A percentile compares a stretch with the other conserved stretches of the same genome.
These are phyloP conservation scores for Jacaranda copaia DNA, from an alignment of 257 asterid genomes.

Conservation along the genomic window DNA sequence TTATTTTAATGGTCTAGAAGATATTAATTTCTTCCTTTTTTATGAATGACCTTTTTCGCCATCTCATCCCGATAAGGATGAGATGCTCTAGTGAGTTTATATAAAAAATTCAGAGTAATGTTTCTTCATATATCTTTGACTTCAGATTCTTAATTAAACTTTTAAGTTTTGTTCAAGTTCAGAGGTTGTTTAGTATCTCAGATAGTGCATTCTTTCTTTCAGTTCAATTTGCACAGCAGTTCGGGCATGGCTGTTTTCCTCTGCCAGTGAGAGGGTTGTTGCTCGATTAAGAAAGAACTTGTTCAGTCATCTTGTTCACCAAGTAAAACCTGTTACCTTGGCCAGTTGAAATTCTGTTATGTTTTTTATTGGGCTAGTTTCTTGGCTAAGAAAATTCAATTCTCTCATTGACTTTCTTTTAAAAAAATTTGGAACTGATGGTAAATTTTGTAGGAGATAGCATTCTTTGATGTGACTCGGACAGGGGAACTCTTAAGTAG, in stretches of 20 bases:
- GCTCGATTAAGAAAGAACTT: conserved; percentile 68
- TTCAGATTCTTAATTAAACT: not conserved
- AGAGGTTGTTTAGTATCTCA: conserved; percentile 10
- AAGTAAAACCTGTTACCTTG: conserved; percentile 52
- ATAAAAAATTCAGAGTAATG: not conserved
- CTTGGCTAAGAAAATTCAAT: not conserved
- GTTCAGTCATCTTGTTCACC: conserved; percentile 74
- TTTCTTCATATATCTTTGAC: not conserved
- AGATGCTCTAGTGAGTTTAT: not conserved
- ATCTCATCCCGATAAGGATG: conserved; percentile 11
- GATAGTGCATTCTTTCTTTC: conserved; percentile 41
- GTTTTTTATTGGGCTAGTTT: not conserved
- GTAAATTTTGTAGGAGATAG: conserved; percentile 67
- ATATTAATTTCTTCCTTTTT: not conserved
- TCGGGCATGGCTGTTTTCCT: conserved; percentile 79
- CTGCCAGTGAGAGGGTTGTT: conserved; percentile 87
- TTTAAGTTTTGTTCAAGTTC: conserved; percentile 26
- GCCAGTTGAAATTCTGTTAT: conserved; percentile 1
- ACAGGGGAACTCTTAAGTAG: conserved; percentile 95
- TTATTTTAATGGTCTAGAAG: conserved; percentile 9
- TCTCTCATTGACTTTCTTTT: conserved; percentile 1
- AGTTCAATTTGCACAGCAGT: conserved; percentile 74
- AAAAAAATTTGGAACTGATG: not conserved
- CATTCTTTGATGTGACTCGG: conserved; percentile 87
- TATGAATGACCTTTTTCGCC: not conserved